Conservation (phyloP, 2,329 filamentous ascomycete species). For the Fusarium redolens region DNA sequence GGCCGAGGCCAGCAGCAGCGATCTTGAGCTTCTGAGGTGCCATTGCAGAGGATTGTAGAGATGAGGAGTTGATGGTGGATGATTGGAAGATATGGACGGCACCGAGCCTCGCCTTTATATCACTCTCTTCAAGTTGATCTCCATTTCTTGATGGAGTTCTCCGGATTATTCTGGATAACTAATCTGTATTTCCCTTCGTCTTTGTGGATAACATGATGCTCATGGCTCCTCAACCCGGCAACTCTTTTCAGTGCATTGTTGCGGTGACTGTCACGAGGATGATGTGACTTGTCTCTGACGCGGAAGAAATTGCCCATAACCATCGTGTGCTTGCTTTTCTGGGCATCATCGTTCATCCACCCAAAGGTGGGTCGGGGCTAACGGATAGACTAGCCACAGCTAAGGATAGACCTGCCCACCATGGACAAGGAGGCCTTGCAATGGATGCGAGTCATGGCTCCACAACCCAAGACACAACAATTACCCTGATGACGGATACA, state of each 20-base stretch:
- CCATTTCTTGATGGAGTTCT: neutral
- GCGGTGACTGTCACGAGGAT: neutral
- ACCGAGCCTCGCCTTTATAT: neutral
- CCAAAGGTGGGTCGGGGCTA: neutral
- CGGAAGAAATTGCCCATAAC: neutral
- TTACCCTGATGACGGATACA: neutral
- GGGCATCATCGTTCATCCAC: neutral
- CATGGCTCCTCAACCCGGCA: neutral
- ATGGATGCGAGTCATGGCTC: neutral
- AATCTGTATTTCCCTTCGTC: neutral
- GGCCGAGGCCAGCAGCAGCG: constrained; percentile 61
- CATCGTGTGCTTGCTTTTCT: neutral
- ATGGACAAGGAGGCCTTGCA: neutral
- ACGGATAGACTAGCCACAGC: neutral
- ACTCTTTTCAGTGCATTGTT: neutral
- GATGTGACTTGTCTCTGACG: neutral
- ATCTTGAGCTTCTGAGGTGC: constrained; percentile 52
- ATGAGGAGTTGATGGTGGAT: neutral
- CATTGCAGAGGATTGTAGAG: constrained; percentile 11
- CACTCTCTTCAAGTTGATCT: neutral
- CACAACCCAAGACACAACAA: neutral
- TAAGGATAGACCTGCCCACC: neutral
- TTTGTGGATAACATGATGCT: neutral
- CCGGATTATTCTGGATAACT: neutral
- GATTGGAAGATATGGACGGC: neutral